Base-by-base conservation (phyloP, 495 filamentous ascomycete genomes). In the Talaromyces liani region DNA sequence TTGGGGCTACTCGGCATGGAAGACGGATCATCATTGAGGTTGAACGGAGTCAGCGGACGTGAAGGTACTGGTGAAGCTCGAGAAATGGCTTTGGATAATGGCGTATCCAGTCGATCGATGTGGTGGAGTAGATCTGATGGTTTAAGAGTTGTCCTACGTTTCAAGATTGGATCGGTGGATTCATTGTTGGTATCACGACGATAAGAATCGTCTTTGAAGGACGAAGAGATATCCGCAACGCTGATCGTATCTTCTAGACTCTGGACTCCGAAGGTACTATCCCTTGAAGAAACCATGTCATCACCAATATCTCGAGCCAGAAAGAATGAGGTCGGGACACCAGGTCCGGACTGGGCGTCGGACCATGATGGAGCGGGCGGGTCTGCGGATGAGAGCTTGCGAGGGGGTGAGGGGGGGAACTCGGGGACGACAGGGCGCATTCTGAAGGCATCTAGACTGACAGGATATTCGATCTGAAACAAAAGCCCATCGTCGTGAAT, bases 251-350 rank as follows among this genome's bases (percentile, higher is more conserved):
- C 85, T 57, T 82, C 80, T 14, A 90, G 72, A 64, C 86, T 89
- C 66, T 86, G 80, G 7, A 91, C 84, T 5, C 88, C 87, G 67
- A 82, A 88, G 60, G 77, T 80, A 66, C 77, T 85, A 62, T 80
- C 73, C 63, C 70, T 71, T 24, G 57, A 58, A 31, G 63, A 64
- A 65, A 31, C 69, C 9, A 67, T 34, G 56, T 69, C 71, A 64
- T 69, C 41, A 67, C 69, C 36, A 66, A 77, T 72, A 65, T 72
- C 73, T 64, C 75, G 75, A 53, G 75, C 71, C 61, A 81, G 69
- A 63, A 83, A 82, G 71, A 83, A 82, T 57, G 79, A 80, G 58
- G 78, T 69, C 47, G 80, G 79, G 65, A 66, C 68, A 33, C 56
- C 29, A 14, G 70, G 60, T 60, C 22, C 53, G 16, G 55, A 73